Percentiles rank a stretch among this genome's conserved stretches.
Evolutionary conservation across 1,284 basidiomycete genomes (phyloP).

Genomic region (Somion occarium): DNA sequence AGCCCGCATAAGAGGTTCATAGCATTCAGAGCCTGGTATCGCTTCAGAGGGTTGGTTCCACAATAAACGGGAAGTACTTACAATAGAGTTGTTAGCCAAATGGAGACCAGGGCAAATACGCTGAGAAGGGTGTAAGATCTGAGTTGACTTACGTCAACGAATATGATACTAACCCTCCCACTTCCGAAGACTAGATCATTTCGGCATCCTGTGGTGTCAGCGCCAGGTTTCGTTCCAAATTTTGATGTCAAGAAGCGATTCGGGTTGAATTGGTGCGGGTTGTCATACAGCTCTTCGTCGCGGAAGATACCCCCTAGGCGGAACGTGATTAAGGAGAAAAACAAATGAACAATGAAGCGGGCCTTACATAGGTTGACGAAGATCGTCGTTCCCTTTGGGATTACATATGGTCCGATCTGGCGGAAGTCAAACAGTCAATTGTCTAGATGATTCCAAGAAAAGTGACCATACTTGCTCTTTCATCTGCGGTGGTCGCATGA

Average conservation of each 20-base stretch:
- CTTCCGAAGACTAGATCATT: slow-evolving; percentile 18
- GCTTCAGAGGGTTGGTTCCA: background rate
- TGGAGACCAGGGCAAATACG: slow-evolving; percentile 19
- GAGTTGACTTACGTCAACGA: background rate
- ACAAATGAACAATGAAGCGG: background rate
- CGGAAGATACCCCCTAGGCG: slow-evolving; percentile 18
- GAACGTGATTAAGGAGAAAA: background rate
- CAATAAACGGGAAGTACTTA: slow-evolving; percentile 4
- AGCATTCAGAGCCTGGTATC: slow-evolving; percentile 7
- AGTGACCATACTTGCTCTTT: background rate
- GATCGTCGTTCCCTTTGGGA: slow-evolving; percentile 16
- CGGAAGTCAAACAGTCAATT: background rate
- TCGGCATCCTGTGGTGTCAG: slow-evolving; percentile 3
- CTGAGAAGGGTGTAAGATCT: slow-evolving; percentile 2
- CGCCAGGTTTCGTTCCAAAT: slow-evolving; percentile 12
- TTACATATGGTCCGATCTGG: slow-evolving; percentile 3
- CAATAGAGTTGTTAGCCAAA: slow-evolving; percentile 16
- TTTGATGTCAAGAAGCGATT: slow-evolving; percentile 16
- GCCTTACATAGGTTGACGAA: slow-evolving; percentile 18
- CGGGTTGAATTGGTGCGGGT: slow-evolving; percentile 16
- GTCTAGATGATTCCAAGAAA: background rate
- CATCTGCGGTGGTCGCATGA: slow-evolving; percentile 4
- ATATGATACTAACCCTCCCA: slow-evolving; percentile 14
- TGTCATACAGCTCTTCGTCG: slow-evolving; percentile 12
- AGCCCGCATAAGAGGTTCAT: slow-evolving; percentile 13